Percentiles rank a stretch among this genome's conserved stretches.
Evolutionary conservation across 2,329 filamentous ascomycete genomes (phyloP).

Genomic region (Talaromyces sp.): DNA sequence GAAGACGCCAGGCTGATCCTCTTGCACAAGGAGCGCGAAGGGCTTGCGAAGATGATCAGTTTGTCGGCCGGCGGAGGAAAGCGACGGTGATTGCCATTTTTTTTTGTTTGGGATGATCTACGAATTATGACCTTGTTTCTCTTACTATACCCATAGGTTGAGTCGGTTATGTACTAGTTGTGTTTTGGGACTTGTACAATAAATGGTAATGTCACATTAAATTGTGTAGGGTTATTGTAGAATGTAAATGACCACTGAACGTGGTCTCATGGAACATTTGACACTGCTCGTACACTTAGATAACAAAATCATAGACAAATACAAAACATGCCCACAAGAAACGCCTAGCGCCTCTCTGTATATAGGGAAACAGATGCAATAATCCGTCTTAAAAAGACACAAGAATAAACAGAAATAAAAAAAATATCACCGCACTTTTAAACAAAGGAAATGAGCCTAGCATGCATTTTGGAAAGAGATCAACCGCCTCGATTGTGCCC

Average conservation of each 20-base stretch:
- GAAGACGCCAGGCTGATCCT: slow-evolving; percentile 59
- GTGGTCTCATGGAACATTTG: not conserved
- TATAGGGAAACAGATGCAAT: slow-evolving; percentile 4
- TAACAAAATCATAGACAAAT: not conserved
- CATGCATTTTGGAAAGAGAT: not conserved
- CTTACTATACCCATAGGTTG: slow-evolving; percentile 6
- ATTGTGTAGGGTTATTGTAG: not conserved
- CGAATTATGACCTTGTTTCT: slow-evolving; percentile 8
- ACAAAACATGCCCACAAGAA: not conserved
- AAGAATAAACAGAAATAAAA: not conserved
- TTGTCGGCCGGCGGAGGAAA: slow-evolving; percentile 13
- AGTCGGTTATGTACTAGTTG: not conserved
- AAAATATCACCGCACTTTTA: not conserved
- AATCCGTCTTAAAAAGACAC: not conserved
- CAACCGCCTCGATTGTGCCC: slow-evolving; percentile 27
- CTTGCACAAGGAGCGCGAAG: slow-evolving; percentile 63
- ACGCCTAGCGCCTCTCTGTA: not conserved
- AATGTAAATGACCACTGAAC: not conserved
- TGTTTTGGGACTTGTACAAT: not conserved
- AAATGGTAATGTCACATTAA: not conserved
- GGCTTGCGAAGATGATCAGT: slow-evolving; percentile 59
- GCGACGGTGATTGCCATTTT: slow-evolving; percentile 1
- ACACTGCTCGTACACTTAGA: not conserved
- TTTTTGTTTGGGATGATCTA: not conserved
- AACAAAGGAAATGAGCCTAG: slow-evolving; percentile 12